Base-by-base conservation (phyloP, 176 grass and related monocot genomes). In the Paspalum vaginatum region DNA sequence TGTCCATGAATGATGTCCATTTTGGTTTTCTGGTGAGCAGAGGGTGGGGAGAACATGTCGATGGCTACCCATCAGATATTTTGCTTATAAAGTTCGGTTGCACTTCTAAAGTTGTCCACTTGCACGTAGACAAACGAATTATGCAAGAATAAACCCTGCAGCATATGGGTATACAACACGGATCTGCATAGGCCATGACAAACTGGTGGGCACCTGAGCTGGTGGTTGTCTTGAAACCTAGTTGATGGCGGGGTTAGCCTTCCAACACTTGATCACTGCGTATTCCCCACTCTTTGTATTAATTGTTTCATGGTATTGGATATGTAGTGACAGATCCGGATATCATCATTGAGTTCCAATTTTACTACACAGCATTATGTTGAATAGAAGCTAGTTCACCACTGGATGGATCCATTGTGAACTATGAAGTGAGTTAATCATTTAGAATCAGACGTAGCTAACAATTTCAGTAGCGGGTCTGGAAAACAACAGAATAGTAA, bases 31-130 rank as follows among this genome's bases (percentile, higher is more conserved):
- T 77, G 66, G 72, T 78, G 25, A 53, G 57, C 25, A 58, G 24
- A 83, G 8, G 55, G 13, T 57, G 25, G 56, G 6, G 42, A 67
- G 62, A 17, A 32, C 76, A 47, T 76, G 32, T 26, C 74, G 60
- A 71, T 72, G 12, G 20, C 68, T 79, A 65, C 68, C 3, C 0
- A 16, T 54, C 38, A 79, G 67, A 85, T 79, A 85, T 85, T 85
- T 72, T 83, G 4, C 74, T 13, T 42, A 83, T 73, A 78, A 78
- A 79, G 38, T 52, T 49, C 13, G 10, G 18, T 50, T 17, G 27
- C 61, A 61, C 32, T 61, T 8, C 51, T 61, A 88, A 50, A 59
- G 17, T 67, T 67, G 68, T 17, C 61, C 75, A 68, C 68, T 79
- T 84, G 75, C 44, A 53, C 75, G 14, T 68, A 53, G 60, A 6